A percentile compares a stretch with the other conserved stretches of the same genome.
Conservation (phyloP, 495 filamentous ascomycete genomes). For the Annulohypoxylon maeteangense region DNA sequence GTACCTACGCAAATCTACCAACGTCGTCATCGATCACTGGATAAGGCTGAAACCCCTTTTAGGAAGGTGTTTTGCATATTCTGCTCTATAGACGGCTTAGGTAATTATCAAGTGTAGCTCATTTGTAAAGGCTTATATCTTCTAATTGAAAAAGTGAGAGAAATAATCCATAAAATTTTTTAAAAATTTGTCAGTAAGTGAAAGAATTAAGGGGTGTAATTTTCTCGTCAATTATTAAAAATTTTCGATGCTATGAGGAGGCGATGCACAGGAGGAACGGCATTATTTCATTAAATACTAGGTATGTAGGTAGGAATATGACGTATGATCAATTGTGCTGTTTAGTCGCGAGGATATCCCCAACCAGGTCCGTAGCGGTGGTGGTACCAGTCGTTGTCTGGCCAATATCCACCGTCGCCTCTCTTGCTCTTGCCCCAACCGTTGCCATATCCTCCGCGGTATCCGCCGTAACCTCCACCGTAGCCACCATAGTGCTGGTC, state of each 20-base stretch:
- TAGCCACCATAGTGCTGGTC: neutral
- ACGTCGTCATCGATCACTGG: neutral
- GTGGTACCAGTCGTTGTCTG: neutral
- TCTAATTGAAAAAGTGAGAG: neutral
- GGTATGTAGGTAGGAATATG: no score
- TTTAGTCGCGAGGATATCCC: neutral
- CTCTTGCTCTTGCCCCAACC: conserved; percentile 3
- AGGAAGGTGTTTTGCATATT: neutral
- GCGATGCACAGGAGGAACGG: no score
- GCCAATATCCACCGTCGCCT: neutral
- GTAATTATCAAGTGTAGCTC: neutral
- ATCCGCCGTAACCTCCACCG: neutral
- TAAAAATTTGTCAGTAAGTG: no score
- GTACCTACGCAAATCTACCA: neutral
- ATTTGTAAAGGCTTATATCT: neutral
- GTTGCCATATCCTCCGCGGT: neutral
- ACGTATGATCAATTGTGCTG: no score
- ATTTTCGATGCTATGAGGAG: no score
- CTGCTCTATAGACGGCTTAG: neutral
- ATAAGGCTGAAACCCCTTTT: neutral
- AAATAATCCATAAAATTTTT: no score
- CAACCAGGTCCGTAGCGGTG: neutral
- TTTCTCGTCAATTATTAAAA: no score
- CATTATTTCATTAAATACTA: no score
- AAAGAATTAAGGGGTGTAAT: no score